Evolutionary conservation across 768 basidiomycete species (phyloP).

Genomic region (Xerocomus spinulosus): DNA sequence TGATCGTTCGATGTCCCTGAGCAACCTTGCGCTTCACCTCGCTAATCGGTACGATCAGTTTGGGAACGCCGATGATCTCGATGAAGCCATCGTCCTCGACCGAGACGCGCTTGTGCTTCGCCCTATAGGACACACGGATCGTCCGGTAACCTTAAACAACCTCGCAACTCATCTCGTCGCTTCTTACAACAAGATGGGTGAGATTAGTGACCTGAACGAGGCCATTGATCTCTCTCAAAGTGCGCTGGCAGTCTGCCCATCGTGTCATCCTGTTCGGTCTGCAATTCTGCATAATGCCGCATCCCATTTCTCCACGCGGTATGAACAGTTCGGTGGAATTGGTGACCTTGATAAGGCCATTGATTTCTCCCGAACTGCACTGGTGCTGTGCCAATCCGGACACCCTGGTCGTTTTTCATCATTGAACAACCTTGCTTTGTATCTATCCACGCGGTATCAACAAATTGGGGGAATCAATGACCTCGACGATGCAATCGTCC

Average conservation of each 20-base stretch:
- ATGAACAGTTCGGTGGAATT: too few relatives aligned
- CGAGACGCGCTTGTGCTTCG: background rate
- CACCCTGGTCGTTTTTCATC: too few relatives aligned
- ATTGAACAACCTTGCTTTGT: too few relatives aligned
- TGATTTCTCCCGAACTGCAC: too few relatives aligned
- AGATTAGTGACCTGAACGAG: background rate
- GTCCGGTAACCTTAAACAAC: background rate
- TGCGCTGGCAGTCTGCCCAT: background rate
- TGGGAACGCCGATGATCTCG: background rate
- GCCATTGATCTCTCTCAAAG: background rate
- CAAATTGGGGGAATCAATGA: background rate
- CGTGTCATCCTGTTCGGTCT: background rate
- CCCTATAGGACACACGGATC: background rate
- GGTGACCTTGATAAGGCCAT: too few relatives aligned
- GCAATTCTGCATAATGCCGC: background rate
- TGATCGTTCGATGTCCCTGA: background rate
- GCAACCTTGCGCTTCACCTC: background rate
- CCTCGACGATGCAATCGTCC: background rate
- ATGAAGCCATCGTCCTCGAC: background rate
- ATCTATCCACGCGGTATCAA: background rate
- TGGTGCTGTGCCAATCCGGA: too few relatives aligned
- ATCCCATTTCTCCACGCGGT: too few relatives aligned
- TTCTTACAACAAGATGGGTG: background rate
- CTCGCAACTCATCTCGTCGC: background rate
- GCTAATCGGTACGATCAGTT: background rate